Conservation (phyloP, 805 yeast species). For the Yarrowia sp. region DNA sequence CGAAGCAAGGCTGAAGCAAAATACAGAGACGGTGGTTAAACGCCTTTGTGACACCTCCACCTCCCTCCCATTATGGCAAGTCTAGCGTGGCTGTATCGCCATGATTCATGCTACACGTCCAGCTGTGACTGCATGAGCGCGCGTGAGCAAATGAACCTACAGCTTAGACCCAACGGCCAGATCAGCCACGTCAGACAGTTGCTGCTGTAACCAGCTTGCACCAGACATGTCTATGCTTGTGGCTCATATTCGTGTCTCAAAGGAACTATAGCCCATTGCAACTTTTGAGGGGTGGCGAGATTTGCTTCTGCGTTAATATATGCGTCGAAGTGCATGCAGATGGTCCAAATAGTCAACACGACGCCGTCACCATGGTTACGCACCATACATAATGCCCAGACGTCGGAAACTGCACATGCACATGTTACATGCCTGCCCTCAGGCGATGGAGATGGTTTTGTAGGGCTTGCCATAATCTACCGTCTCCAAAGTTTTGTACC, state of each 20-base stretch:
- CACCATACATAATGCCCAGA: background rate
- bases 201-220: conserved; percentile 4
- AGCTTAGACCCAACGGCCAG: conserved; percentile 14
- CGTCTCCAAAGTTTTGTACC: background rate
- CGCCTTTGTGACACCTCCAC: background rate
- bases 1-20: background rate
- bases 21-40: background rate
- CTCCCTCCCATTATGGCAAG: background rate
- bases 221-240: background rate
- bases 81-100: background rate
- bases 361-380: conserved; percentile 3
- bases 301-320: conserved; percentile 12
- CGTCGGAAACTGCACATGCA: conserved; percentile 7
- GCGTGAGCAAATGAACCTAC: conserved; percentile 33
- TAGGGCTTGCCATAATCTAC: conserved; percentile 20
- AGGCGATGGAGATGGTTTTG: conserved; percentile 22
- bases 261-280: background rate
- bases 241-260: background rate
- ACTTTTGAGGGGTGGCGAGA: conserved; percentile 9
- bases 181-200: conserved; percentile 25
- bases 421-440: conserved; percentile 28
- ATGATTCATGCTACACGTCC: conserved; percentile 8
- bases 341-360: background rate
- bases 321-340: conserved; percentile 2
- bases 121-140: conserved; percentile 8